These are phyloP conservation scores for Blastobotrys parvus DNA, from an alignment of 805 yeast genomes.

Conservation along the genomic window DNA sequence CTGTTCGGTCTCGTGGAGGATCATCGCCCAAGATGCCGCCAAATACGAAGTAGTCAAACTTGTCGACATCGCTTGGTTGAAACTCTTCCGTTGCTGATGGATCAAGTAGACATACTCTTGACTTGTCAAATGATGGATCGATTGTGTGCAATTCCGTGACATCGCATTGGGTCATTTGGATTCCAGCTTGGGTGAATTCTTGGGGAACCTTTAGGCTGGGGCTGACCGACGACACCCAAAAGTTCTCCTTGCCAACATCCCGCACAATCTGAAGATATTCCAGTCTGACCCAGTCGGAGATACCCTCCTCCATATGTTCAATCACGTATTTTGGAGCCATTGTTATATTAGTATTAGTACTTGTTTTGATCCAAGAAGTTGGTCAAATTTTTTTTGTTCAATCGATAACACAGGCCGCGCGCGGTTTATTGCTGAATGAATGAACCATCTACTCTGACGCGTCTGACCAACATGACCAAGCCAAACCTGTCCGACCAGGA, in stretches of 20 bases:
- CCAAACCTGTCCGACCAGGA: constrained; percentile 1
- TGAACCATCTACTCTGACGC: neutral
- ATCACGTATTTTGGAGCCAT: constrained; percentile 59
- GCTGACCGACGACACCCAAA: constrained; percentile 72
- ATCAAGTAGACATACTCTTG: constrained; percentile 73
- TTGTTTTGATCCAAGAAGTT: neutral
- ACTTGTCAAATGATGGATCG: constrained; percentile 31
- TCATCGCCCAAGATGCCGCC: constrained; percentile 97
- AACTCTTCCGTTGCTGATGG: constrained; percentile 77
- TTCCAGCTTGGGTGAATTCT: constrained; percentile 48
- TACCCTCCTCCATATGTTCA: constrained; percentile 96
- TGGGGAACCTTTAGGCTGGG: constrained; percentile 59
- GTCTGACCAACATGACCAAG: too few relatives aligned
- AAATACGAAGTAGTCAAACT: constrained; percentile 83
- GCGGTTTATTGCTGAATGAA: neutral
- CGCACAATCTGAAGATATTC: constrained; percentile 77
- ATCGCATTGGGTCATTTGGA: constrained; percentile 78
- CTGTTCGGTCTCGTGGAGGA: constrained; percentile 81
- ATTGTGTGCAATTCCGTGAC: constrained; percentile 31
- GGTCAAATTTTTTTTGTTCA: neutral
- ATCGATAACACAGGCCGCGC: too few relatives aligned
- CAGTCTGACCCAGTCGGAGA: constrained; percentile 89
- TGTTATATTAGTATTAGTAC: neutral
- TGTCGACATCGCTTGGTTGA: constrained; percentile 53
- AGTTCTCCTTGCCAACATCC: constrained; percentile 73